Evolutionary conservation across 2,329 filamentous ascomycete genomes (phyloP), one percentile per base, ranked within the genome.

Genomic region (Phyllosticta citrichinensis): DNA sequence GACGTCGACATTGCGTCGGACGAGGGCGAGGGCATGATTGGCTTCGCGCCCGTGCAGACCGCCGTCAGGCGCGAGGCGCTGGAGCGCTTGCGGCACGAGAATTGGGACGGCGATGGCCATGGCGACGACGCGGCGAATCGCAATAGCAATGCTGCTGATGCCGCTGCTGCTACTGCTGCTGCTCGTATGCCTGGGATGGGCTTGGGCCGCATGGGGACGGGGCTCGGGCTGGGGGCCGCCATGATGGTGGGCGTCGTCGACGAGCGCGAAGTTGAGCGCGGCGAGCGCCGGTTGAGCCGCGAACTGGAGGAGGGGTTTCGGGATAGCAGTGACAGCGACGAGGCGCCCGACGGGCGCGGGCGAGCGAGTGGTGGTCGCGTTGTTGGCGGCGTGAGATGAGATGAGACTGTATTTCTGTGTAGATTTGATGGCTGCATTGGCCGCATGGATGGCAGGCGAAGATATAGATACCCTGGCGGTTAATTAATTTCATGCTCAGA

Each of bases 261-360:
- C 12, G 24, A 24, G 12, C 20, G 55, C 74, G 54, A 66, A 58
- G 65, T 72, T 50, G 69, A 68, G 35, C 81, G 84, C 63, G 80
- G 79, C 55, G 76, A 80, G 52, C 78, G 83, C 66, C 80, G 91
- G 64, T 68, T 96, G 63, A 93, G 89, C 71, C 80, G 90, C 74
- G 91, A 96, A 67, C 73, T 93, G 57, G 89, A 93, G 71, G 82
- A 87, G 68, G 87, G 86, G 0, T 90, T 90, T 69, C 83, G 83
- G 74, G 87, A 89, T 70, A 86, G 88, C 66, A 89, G 87, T 69
- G 84, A 87, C 61, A 84, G 87, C 47, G 83, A 85, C 11, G 33
- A 40, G 33, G 33, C 33, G 33, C 8, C 10, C 4, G 33, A 40
- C 5, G 33, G 6, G 10, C 11, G 33, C 4, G 33, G 3, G 27